Evolutionary conservation across 2,329 filamentous ascomycete genomes (phyloP), one percentile per base, ranked within the genome.

Genomic region (Fusarium xyrophilum): DNA sequence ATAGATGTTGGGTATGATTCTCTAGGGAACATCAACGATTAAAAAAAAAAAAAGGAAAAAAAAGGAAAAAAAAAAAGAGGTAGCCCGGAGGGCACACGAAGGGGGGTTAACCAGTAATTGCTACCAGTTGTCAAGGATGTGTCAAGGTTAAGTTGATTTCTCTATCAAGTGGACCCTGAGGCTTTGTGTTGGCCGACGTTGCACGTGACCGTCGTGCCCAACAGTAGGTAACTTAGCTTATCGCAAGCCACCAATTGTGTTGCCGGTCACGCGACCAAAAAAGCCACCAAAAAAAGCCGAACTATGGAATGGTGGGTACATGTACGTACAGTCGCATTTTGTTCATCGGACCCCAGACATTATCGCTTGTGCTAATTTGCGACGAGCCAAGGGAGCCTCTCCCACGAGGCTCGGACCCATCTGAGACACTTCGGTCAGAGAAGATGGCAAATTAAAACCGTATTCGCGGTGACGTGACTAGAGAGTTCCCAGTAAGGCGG

Each of bases 241-340:
- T 62, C 27, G 21, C 17, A 46, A 40, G 61, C 62, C 55, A 61
- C 55, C 21, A 46, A 44, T 50, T 33, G 12, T n/a, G 42, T 27
- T 28, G 23, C 38, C 32, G 25, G n/a, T 53, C 35, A 17, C 30
- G 62, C 32, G 48, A 61, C n/a, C n/a, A n/a, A n/a, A n/a, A 43
- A 43, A 33, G 14, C 38, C 17, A 40, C 6, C 11, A 42, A 19
- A 30, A 35, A 12, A 43, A 43, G n/a, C 21, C 36, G 12, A 39
- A 33, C 15, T 9, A 33, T 39, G 55, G 63, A 65, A 65, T 65
- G 63, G 56, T n/a, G n/a, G n/a, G n/a, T n/a, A n/a, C n/a, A n/a
- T n/a, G n/a, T n/a, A n/a, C n/a, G 13, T 21, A 46, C 23, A 17
- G 15, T 27, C 23, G n/a, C 13, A 61, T 36, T 51, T 46, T 17